A percentile compares a stretch with the other conserved stretches of the same genome.
Conservation (phyloP, 306 rosid species). For the Alnus rubra region DNA sequence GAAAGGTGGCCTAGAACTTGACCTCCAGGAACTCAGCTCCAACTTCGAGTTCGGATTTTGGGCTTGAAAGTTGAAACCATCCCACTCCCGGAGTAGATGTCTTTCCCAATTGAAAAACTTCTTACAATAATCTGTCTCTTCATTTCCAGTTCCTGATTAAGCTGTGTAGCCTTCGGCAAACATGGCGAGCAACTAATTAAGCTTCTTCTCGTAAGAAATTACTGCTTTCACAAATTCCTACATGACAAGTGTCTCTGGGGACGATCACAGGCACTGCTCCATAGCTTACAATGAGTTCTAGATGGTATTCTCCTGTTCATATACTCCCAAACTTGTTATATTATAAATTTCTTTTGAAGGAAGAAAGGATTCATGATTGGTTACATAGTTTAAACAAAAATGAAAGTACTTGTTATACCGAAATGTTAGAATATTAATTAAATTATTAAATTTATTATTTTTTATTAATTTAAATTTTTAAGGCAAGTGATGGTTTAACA, state of each 20-base stretch:
- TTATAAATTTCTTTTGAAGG: neutral
- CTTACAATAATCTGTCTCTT: slow-evolving; percentile 33
- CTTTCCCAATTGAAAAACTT: slow-evolving; percentile 39
- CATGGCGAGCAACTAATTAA: slow-evolving; percentile 20
- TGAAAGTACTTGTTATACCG: no score
- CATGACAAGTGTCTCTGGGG: slow-evolving; percentile 50
- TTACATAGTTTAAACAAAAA: no score
- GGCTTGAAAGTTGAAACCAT: neutral
- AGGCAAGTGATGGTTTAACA: no score
- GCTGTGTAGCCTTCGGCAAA: slow-evolving; percentile 33
- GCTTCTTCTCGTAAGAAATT: slow-evolving; percentile 37
- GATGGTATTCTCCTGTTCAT: slow-evolving; percentile 80
- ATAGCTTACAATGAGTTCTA: slow-evolving; percentile 76
- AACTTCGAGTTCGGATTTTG: slow-evolving; percentile 25
- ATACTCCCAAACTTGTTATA: no score
- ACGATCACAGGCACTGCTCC: slow-evolving; percentile 89
- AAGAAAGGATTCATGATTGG: no score
- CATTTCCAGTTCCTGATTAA: slow-evolving; percentile 23
- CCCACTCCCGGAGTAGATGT: slow-evolving; percentile 25
- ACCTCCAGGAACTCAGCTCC: slow-evolving; percentile 41
- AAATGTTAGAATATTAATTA: no score
- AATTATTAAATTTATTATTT: no score
- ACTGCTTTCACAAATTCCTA: slow-evolving; percentile 53
- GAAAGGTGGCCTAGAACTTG: no score
- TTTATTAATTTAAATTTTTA: no score